phyloP scores from a whole-genome alignment of 1,284 basidiomycete genomes.

The Apiotrichum gamsii region DNA sequence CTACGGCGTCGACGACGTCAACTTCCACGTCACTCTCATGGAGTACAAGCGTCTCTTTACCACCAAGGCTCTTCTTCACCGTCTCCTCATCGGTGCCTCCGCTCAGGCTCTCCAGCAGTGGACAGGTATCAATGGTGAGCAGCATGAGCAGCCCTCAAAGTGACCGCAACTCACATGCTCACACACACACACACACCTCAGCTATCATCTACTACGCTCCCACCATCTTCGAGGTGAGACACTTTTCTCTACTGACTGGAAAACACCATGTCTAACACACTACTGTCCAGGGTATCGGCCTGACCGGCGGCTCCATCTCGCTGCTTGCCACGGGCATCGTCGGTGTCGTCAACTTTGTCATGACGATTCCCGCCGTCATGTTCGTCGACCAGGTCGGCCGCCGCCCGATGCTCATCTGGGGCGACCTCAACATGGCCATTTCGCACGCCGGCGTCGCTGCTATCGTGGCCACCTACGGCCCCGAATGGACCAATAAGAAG shows the following conservation, averaged over 20 bases:
- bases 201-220: constrained; percentile 20
- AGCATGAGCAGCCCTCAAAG: too few species aligned
- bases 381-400: constrained; percentile 45
- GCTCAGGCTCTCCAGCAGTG: constrained; percentile 46
- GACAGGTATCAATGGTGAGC: constrained; percentile 42
- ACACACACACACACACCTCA: too few species aligned
- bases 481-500: not conserved
- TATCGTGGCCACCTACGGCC: constrained; percentile 23
- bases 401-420: constrained; percentile 33
- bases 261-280: not conserved
- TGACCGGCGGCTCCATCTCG: constrained; percentile 51
- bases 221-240: not conserved
- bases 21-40: constrained; percentile 28
- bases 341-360: constrained; percentile 56
- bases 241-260: not conserved
- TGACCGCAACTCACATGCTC: not conserved
- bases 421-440: constrained; percentile 13
- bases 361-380: constrained; percentile 44
- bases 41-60: constrained; percentile 45
- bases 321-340: constrained; percentile 75
- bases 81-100: constrained; percentile 41
- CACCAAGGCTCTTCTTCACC: constrained; percentile 36
- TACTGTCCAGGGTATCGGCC: constrained; percentile 12
- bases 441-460: constrained; percentile 41
- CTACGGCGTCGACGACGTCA: constrained; percentile 39